phyloP scores from a whole-genome alignment of 345 rosid genomes.

The Bruguiera parviflora region DNA sequence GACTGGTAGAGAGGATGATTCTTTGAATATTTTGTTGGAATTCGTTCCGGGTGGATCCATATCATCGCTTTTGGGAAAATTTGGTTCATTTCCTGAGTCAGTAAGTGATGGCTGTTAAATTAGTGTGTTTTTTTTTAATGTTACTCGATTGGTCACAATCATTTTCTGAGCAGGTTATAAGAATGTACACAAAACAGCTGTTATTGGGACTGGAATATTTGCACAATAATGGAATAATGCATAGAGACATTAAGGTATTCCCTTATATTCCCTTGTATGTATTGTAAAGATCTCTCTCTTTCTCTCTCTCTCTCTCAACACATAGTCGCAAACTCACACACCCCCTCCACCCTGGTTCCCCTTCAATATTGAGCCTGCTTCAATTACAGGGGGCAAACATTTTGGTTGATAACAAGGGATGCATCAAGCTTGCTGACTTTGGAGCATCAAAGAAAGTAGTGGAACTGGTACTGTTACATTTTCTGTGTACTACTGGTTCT shows the following conservation, averaged over 20 bases:
- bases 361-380: conserved; percentile 1
- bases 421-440: conserved; percentile 38
- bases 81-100: conserved; percentile 34
- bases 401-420: conserved; percentile 37
- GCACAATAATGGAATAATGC: conserved; percentile 32
- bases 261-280: neutral
- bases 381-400: conserved; percentile 32
- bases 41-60: conserved; percentile 37
- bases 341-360: neutral
- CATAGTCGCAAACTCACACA: too few species aligned
- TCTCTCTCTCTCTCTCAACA: neutral
- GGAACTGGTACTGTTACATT: conserved; percentile 22
- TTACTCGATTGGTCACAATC: conserved; percentile 6
- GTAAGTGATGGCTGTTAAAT: conserved; percentile 27
- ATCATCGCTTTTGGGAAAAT: conserved; percentile 32
- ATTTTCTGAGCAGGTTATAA: conserved; percentile 25
- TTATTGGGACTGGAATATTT: conserved; percentile 31
- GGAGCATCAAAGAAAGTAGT: conserved; percentile 40
- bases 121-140: conserved; percentile 2
- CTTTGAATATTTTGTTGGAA: conserved; percentile 32
- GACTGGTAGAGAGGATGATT: conserved; percentile 35
- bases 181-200: conserved; percentile 34
- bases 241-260: conserved; percentile 33
- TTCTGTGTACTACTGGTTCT: neutral
- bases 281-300: neutral